Conservation (phyloP, 345 rosid genomes). For the Rubroshorea leprosula region DNA sequence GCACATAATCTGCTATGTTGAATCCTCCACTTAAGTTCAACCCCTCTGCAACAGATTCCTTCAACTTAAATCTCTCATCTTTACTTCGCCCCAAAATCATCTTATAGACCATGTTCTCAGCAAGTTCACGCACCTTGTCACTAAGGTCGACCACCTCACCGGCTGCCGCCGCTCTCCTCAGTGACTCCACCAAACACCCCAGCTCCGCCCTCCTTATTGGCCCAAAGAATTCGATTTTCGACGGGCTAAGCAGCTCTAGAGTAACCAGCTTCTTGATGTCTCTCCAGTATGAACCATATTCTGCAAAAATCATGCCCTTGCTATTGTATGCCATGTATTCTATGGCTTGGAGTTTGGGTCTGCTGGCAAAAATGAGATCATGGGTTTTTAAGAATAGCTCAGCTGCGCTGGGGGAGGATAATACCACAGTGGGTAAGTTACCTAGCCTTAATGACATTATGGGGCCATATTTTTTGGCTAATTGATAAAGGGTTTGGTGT, state of each 20-base stretch:
- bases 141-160: constrained; percentile 17
- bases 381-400: too few species aligned
- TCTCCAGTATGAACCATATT: constrained; percentile 26
- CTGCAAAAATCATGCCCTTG: too few species aligned
- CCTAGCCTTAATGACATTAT: too few species aligned
- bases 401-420: too few species aligned
- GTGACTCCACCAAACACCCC: background rate
- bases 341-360: too few species aligned
- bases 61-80: constrained; percentile 7
- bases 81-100: constrained; percentile 15
- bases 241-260: constrained; percentile 17
- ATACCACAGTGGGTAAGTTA: too few species aligned
- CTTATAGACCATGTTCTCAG: constrained; percentile 13
- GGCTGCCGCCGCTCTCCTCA: constrained; percentile 17
- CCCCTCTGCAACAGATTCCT: constrained; percentile 6
- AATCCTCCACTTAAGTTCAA: constrained; percentile 15
- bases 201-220: constrained; percentile 23
- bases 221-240: constrained; percentile 21
- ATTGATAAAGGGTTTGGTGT: too few species aligned
- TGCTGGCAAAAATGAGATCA: too few species aligned
- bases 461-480: too few species aligned
- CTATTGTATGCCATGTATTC: too few species aligned
- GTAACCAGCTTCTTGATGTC: constrained; percentile 18
- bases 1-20: constrained; percentile 21
- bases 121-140: background rate